Conservation (phyloP, 805 yeast species). For the Candida parachauliodes region DNA sequence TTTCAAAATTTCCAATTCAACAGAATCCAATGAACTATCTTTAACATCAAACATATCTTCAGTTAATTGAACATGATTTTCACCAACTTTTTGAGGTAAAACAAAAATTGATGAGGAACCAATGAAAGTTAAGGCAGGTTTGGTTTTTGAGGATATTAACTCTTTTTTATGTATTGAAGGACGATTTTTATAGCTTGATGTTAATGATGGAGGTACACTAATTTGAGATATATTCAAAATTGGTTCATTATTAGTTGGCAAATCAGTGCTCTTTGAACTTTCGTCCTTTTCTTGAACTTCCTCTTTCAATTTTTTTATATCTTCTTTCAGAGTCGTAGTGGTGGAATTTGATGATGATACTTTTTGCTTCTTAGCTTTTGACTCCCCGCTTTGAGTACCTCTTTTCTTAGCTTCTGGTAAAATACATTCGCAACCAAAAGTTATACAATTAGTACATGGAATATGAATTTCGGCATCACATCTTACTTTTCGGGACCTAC, state of each 20-base stretch:
- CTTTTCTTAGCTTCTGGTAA: conserved; percentile 59
- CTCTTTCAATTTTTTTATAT: not conserved
- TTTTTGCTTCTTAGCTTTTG: conserved; percentile 8
- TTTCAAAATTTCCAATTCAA: conserved; percentile 62
- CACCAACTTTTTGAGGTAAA: conserved; percentile 44
- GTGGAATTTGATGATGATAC: not conserved
- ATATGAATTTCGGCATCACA: conserved; percentile 63
- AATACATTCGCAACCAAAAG: conserved; percentile 68
- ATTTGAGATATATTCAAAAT: conserved; percentile 40
- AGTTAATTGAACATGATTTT: conserved; percentile 45
- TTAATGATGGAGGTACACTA: conserved; percentile 41
- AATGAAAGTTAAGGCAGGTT: conserved; percentile 42
- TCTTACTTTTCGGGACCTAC: conserved; percentile 75
- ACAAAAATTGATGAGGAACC: conserved; percentile 52
- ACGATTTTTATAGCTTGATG: conserved; percentile 36
- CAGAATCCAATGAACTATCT: conserved; percentile 45
- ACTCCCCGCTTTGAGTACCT: conserved; percentile 19
- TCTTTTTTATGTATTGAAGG: conserved; percentile 37
- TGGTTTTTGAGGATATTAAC: conserved; percentile 21
- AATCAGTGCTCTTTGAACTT: not conserved
- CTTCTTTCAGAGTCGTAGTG: not conserved
- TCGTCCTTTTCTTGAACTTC: not conserved
- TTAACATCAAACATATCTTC: conserved; percentile 35
- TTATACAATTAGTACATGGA: conserved; percentile 56
- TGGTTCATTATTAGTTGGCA: conserved; percentile 25